Conservation (phyloP, 1,284 basidiomycete species). For the Naganishia albida region DNA sequence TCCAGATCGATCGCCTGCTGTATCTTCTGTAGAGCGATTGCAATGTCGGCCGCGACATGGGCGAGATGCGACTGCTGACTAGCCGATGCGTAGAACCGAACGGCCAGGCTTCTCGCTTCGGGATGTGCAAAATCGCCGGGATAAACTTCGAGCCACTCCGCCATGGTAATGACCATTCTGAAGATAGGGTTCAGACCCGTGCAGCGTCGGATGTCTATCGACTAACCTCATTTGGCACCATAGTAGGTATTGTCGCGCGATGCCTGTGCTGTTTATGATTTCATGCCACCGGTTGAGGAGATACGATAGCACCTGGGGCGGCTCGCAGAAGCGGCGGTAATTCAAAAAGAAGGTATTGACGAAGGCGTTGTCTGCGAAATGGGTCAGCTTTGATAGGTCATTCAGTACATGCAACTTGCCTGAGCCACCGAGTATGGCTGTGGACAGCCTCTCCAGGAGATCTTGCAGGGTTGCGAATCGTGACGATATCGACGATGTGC, state of each 20-base stretch:
- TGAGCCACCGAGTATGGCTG: slow-evolving; percentile 46
- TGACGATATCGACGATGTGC: slow-evolving; percentile 6
- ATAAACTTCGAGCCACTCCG: slow-evolving; percentile 48
- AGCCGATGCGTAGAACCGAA: slow-evolving; percentile 42
- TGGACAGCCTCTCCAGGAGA: slow-evolving; percentile 37
- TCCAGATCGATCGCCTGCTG: slow-evolving; percentile 42
- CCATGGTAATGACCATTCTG: slow-evolving; percentile 48
- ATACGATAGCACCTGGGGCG: slow-evolving; percentile 46
- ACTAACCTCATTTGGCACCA: slow-evolving; percentile 51
- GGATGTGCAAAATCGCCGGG: slow-evolving; percentile 48
- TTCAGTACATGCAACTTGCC: slow-evolving; percentile 36
- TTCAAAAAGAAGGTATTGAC: slow-evolving; percentile 49
- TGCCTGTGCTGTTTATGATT: slow-evolving; percentile 40
- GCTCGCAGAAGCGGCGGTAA: slow-evolving; percentile 50
- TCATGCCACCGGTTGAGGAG: slow-evolving; percentile 45
- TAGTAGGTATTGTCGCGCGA: slow-evolving; percentile 44
- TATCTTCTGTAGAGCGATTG: slow-evolving; percentile 40
- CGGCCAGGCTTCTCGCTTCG: slow-evolving; percentile 39
- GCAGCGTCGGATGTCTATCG: background rate
- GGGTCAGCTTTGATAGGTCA: background rate
- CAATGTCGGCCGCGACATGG: slow-evolving; percentile 48
- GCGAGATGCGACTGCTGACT: slow-evolving; percentile 48
- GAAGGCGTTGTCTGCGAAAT: slow-evolving; percentile 44
- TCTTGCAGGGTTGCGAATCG: slow-evolving; percentile 25
- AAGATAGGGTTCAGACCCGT: background rate